phyloP scores from a whole-genome alignment of 176 grass and related monocot genomes.

The Juncus inflexus region DNA sequence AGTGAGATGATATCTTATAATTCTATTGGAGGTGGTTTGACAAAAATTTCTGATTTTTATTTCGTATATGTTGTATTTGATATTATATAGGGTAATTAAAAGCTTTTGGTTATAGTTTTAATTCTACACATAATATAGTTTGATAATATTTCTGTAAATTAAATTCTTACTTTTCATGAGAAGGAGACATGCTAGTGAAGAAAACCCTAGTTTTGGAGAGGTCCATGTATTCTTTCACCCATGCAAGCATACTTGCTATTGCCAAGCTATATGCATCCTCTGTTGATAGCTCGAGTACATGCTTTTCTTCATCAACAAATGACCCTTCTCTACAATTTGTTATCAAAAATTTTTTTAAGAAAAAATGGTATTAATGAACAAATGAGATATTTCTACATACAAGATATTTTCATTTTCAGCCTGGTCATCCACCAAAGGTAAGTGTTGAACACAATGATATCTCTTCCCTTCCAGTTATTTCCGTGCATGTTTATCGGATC shows the following conservation, averaged over 20 bases:
- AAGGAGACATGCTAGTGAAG: constrained; percentile 85
- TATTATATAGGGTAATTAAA: too few relatives aligned
- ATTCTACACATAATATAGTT: too few relatives aligned
- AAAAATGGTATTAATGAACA: not conserved
- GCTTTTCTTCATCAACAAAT: constrained; percentile 33
- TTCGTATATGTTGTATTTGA: too few relatives aligned
- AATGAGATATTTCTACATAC: constrained; percentile 9
- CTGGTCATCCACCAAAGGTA: constrained; percentile 97
- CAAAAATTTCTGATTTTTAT: too few relatives aligned
- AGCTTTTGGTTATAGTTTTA: too few relatives aligned
- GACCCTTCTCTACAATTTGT: constrained; percentile 30
- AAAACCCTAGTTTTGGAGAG: constrained; percentile 54
- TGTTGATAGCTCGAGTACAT: constrained; percentile 46
- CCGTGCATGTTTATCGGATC: constrained; percentile 63
- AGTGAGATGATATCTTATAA: too few relatives aligned
- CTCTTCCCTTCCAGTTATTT: constrained; percentile 45
- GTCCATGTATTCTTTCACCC: constrained; percentile 74
- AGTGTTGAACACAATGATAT: constrained; percentile 73
- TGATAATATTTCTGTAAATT: too few relatives aligned
- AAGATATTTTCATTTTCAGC: constrained; percentile 70
- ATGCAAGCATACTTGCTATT: constrained; percentile 61
- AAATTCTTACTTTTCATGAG: constrained; percentile 55
- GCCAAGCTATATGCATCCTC: constrained; percentile 75
- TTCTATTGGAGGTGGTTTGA: too few relatives aligned
- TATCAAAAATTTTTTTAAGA: not conserved